phyloP scores from a whole-genome alignment of 2,329 filamentous ascomycete genomes.

The Cercospora sp. region DNA sequence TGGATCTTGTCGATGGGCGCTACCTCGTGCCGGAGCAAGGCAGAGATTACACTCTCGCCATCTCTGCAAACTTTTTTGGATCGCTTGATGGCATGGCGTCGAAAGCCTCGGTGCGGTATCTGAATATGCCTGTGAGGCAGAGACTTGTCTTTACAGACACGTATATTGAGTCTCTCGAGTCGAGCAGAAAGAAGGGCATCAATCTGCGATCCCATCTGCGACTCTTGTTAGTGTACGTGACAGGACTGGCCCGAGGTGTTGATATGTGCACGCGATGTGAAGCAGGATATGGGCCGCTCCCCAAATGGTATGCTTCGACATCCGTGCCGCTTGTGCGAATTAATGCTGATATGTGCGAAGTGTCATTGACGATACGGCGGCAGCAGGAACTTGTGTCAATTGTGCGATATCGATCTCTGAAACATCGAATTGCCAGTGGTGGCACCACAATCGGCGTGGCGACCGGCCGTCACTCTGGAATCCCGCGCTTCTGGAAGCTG shows the following conservation, averaged over 20 bases:
- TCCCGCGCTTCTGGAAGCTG: background rate
- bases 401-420: conserved; percentile 4
- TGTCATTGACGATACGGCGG: background rate
- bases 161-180: background rate
- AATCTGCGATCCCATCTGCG: background rate
- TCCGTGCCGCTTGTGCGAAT: background rate
- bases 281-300: background rate
- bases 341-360: background rate
- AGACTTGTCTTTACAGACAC: background rate
- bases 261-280: conserved; percentile 4
- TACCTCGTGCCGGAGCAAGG: conserved; percentile 2
- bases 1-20: background rate
- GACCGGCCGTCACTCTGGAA: background rate
- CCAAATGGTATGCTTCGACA: conserved; percentile 2
- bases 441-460: conserved; percentile 4
- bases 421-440: background rate
- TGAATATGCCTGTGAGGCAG: conserved; percentile 11
- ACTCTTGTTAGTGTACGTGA: background rate
- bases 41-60: conserved; percentile 7
- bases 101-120: background rate
- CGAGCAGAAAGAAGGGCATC: background rate
- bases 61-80: background rate
- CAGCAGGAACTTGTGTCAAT: conserved; percentile 3
- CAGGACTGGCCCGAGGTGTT: background rate
- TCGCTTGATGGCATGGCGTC: background rate